These are phyloP conservation scores for Bromus sterilis DNA, from an alignment of 176 grass and related monocot genomes.

Conservation along the genomic window DNA sequence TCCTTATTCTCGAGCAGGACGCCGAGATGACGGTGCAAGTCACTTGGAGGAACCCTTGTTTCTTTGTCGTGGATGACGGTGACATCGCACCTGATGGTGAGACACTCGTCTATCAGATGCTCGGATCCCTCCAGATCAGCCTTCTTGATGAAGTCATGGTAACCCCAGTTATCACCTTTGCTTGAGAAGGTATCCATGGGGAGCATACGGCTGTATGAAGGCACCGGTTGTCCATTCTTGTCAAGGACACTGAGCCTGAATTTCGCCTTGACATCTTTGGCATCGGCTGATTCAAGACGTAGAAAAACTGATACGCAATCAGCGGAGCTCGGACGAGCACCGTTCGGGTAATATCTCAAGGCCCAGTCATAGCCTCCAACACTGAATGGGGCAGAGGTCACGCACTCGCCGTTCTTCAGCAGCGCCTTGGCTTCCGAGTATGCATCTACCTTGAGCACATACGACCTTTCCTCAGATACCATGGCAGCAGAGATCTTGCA, in stretches of 20 bases:
- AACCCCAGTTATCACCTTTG: background rate
- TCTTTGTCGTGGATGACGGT: background rate
- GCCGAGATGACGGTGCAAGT: background rate
- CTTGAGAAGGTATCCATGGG: background rate
- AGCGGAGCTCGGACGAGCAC: rapidly evolving
- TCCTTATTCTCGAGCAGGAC: background rate
- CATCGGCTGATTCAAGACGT: background rate
- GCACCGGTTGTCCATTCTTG: background rate
- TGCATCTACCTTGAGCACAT: background rate
- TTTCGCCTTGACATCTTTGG: background rate
- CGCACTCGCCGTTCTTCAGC: background rate
- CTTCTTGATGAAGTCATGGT: background rate
- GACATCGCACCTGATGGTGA: background rate
- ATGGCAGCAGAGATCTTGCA: background rate
- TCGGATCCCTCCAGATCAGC: background rate
- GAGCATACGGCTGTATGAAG: background rate
- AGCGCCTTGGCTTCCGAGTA: background rate
- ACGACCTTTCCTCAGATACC: background rate
- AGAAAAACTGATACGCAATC: background rate
- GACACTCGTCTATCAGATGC: background rate
- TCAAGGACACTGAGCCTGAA: background rate
- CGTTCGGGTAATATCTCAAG: background rate
- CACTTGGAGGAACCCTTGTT: background rate
- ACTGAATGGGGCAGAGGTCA: background rate
- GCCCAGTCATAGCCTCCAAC: background rate